Evolutionary conservation across 805 yeast species (phyloP).

Genomic region (Candida boleticola): DNA sequence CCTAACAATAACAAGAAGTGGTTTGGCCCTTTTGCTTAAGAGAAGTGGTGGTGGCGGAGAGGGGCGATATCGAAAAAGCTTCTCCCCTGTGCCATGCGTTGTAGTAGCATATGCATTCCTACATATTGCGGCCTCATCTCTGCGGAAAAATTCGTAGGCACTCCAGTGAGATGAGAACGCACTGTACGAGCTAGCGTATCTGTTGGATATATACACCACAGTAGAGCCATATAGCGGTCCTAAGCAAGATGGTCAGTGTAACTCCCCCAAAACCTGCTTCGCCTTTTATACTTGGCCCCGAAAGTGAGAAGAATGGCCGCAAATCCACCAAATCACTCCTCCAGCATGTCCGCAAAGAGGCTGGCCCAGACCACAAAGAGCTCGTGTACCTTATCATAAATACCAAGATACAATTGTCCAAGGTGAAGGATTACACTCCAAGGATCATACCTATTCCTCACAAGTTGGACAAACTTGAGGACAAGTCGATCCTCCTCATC

Average conservation of each 20-base stretch:
- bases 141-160: no score
- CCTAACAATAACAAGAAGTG: no score
- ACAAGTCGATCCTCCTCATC: slow-evolving; percentile 54
- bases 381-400: slow-evolving; percentile 34
- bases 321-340: slow-evolving; percentile 15
- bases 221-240: no score
- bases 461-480: slow-evolving; percentile 48
- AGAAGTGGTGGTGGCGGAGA: no score
- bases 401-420: slow-evolving; percentile 24
- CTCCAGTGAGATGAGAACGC: no score
- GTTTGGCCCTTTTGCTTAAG: no score
- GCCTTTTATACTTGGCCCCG: slow-evolving; percentile 15
- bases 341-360: slow-evolving; percentile 13
- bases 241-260: neutral
- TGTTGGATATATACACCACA: no score
- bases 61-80: no score
- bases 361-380: slow-evolving; percentile 15
- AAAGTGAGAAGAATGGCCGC: slow-evolving; percentile 10
- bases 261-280: neutral
- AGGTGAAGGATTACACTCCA: slow-evolving; percentile 39
- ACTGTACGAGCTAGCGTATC: no score
- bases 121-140: neutral
- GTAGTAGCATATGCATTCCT: no score
- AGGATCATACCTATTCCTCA: slow-evolving; percentile 51
- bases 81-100: no score